Conservation (phyloP, 2,329 filamentous ascomycete species). For the Dothidotthia symphoricarpi region DNA sequence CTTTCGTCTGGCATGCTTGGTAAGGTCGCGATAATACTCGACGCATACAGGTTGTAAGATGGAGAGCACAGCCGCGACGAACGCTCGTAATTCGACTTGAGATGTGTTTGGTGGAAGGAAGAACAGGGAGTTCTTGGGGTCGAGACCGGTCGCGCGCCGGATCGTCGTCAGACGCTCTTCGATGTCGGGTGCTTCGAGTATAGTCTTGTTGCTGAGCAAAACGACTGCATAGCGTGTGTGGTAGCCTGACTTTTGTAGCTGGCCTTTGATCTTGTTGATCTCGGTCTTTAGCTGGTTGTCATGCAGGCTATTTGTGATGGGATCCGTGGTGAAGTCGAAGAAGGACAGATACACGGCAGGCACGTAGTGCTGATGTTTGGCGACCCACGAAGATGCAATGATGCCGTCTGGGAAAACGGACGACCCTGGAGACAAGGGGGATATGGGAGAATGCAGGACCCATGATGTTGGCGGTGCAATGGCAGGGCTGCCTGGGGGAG, state of each 20-base stretch:
- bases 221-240: slow-evolving; percentile 76
- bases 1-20: slow-evolving; percentile 89
- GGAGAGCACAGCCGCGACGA: slow-evolving; percentile 69
- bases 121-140: slow-evolving; percentile 77
- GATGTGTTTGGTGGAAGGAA: slow-evolving; percentile 75
- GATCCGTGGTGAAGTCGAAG: slow-evolving; percentile 72
- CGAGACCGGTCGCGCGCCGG: slow-evolving; percentile 73
- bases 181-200: slow-evolving; percentile 57
- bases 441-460: slow-evolving; percentile 85
- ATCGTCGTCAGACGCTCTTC: slow-evolving; percentile 80
- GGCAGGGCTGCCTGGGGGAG: slow-evolving; percentile 54
- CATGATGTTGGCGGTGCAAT: slow-evolving; percentile 47
- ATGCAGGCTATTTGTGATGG: slow-evolving; percentile 70
- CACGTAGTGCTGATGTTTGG: slow-evolving; percentile 82
- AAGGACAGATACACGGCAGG: slow-evolving; percentile 80
- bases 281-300: slow-evolving; percentile 88
- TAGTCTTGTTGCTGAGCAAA: slow-evolving; percentile 69
- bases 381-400: slow-evolving; percentile 76
- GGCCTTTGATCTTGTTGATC: slow-evolving; percentile 72
- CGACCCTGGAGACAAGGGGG: slow-evolving; percentile 80
- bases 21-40: slow-evolving; percentile 91
- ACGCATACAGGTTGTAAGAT: slow-evolving; percentile 71
- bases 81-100: slow-evolving; percentile 67
- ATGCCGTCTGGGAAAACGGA: slow-evolving; percentile 86
- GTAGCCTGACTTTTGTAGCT: slow-evolving; percentile 69